These are phyloP conservation scores for Penicillium sp. DNA, from an alignment of 2,329 filamentous ascomycete species.

Conservation along the genomic window DNA sequence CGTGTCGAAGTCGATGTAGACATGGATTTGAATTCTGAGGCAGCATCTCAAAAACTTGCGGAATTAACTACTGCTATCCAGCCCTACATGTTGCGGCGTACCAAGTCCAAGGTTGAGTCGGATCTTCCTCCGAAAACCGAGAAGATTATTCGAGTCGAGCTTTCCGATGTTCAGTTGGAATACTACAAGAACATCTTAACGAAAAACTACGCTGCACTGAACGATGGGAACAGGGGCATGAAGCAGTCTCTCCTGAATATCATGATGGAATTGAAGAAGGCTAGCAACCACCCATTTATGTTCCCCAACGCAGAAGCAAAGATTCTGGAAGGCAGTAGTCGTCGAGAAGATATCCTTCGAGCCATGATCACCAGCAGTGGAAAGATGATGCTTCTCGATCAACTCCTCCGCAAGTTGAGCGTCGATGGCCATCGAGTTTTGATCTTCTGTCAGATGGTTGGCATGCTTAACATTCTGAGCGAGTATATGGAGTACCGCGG, in stretches of 20 bases:
- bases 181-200: conserved; percentile 99
- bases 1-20: conserved; percentile 88
- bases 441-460: conserved; percentile 99
- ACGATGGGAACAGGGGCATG: conserved; percentile 82
- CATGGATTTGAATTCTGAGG: conserved; percentile 75
- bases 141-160: conserved; percentile 96
- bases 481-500: conserved; percentile 90
- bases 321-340: conserved; percentile 73
- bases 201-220: conserved; percentile 90
- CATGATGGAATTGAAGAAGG: conserved; percentile 99
- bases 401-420: conserved; percentile 88
- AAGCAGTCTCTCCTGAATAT: conserved; percentile 96
- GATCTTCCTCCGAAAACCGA: conserved; percentile 96
- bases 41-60: conserved; percentile 81
- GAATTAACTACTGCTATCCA: conserved; percentile 83
- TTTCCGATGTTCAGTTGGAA: conserved; percentile 93
- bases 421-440: conserved; percentile 91
- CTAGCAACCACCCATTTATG: conserved; percentile 98
- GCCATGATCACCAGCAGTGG: conserved; percentile 94
- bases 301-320: conserved; percentile 91
- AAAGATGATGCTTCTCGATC: conserved; percentile 98
- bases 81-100: conserved; percentile 90
- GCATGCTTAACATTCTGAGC: conserved; percentile 92
- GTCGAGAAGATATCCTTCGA: conserved; percentile 86
- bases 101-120: conserved; percentile 95